Percentiles rank a stretch among this genome's conserved stretches.
Conservation (phyloP, 192 early-diverging fungal species). For the Spizellomyces sp. region DNA sequence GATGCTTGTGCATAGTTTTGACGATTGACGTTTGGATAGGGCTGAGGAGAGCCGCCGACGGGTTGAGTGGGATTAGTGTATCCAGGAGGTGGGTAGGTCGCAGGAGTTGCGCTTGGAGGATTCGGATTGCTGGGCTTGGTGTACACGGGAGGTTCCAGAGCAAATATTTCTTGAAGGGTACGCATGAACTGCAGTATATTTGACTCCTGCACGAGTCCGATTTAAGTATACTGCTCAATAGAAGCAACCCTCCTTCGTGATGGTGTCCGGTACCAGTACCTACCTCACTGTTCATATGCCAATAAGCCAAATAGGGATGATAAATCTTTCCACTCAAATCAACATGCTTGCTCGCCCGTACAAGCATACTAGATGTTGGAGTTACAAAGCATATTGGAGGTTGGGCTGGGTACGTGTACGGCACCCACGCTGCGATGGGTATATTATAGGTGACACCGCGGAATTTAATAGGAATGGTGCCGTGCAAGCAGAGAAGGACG, state of each 20-base stretch:
- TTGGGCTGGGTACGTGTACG: slow-evolving; percentile 75
- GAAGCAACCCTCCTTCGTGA: slow-evolving; percentile 12
- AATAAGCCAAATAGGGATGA: slow-evolving; percentile 81
- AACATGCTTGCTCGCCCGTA: slow-evolving; percentile 80
- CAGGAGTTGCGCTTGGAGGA: neutral
- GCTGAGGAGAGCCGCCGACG: neutral
- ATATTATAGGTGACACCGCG: slow-evolving; percentile 84
- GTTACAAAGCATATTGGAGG: slow-evolving; percentile 85
- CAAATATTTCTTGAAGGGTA: slow-evolving; percentile 74
- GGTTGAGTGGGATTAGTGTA: neutral
- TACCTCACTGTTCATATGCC: slow-evolving; percentile 61
- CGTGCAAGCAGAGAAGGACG: slow-evolving; percentile 79
- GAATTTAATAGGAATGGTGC: slow-evolving; percentile 86
- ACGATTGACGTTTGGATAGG: neutral
- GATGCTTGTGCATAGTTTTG: neutral
- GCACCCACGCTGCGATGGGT: slow-evolving; percentile 87
- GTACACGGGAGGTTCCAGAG: slow-evolving; percentile 78
- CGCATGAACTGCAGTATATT: slow-evolving; percentile 60
- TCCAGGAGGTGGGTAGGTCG: slow-evolving; percentile 15
- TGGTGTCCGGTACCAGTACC: neutral
- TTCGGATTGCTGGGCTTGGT: slow-evolving; percentile 38
- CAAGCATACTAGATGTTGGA: slow-evolving; percentile 86
- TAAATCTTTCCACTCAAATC: slow-evolving; percentile 79
- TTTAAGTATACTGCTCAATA: neutral
- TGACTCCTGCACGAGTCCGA: slow-evolving; percentile 11